Evolutionary conservation across 2,329 filamentous ascomycete species (phyloP).

Genomic region (Calonectria ilicicola): DNA sequence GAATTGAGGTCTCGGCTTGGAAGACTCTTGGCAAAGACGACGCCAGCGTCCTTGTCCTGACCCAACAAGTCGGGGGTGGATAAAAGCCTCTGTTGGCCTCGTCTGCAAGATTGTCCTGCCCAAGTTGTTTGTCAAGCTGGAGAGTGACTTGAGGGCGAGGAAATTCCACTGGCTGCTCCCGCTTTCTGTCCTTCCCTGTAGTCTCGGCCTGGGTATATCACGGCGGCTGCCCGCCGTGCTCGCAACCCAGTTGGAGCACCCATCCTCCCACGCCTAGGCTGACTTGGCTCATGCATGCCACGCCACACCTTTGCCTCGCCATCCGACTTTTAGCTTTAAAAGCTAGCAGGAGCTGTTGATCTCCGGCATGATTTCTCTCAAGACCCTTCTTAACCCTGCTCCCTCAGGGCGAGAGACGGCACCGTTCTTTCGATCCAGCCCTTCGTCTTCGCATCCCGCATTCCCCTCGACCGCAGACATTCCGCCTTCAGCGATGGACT

Average conservation of each 20-base stretch:
- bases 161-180: conserved; percentile 36
- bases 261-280: conserved; percentile 28
- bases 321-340: conserved; percentile 8
- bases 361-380: conserved; percentile 71
- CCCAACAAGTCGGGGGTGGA: conserved; percentile 28
- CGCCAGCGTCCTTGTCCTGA: conserved; percentile 33
- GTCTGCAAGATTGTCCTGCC: conserved; percentile 26
- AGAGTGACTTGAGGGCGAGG: conserved; percentile 37
- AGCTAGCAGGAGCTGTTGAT: conserved; percentile 27
- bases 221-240: conserved; percentile 41
- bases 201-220: conserved; percentile 42
- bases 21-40: conserved; percentile 29
- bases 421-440: conserved; percentile 53
- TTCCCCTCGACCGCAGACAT: conserved; percentile 23
- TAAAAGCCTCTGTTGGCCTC: conserved; percentile 24
- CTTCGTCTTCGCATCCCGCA: conserved; percentile 38
- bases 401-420: conserved; percentile 55
- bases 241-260: conserved; percentile 37
- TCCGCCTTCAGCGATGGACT: conserved; percentile 18
- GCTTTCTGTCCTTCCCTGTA: conserved; percentile 41
- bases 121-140: conserved; percentile 44
- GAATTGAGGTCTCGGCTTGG: conserved; percentile 29
- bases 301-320: conserved; percentile 3
- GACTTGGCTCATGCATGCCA: conserved; percentile 26
- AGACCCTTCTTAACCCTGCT: conserved; percentile 74